These are phyloP conservation scores for Oropetium thomaeum DNA, from an alignment of 176 grass and related monocot species.

Conservation along the genomic window DNA sequence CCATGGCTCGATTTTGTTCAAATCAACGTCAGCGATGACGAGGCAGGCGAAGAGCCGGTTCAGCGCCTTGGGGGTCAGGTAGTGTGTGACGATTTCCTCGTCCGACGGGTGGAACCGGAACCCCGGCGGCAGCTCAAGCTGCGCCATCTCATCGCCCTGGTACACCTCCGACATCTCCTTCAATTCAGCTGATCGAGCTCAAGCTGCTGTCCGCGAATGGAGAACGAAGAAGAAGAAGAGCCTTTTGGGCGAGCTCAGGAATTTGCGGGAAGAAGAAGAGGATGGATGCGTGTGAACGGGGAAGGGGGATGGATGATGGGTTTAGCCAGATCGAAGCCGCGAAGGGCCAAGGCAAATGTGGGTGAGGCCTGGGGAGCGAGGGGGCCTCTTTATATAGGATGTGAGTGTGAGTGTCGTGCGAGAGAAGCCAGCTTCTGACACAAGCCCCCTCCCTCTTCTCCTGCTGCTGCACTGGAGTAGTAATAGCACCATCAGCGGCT, in stretches of 20 bases:
- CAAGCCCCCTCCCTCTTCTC: background rate
- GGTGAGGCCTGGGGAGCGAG: too few species aligned
- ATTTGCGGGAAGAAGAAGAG: too few species aligned
- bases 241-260: too few species aligned
- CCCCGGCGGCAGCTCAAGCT: conserved; percentile 62
- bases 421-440: conserved; percentile 2
- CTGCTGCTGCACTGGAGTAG: background rate
- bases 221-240: too few species aligned
- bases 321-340: background rate
- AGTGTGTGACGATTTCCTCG: conserved; percentile 67
- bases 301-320: background rate
- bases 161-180: conserved; percentile 45
- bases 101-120: conserved; percentile 96
- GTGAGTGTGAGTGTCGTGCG: conserved; percentile 32
- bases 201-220: too few species aligned
- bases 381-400: background rate
- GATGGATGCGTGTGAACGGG: background rate
- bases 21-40: conserved; percentile 73
- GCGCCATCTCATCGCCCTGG: background rate
- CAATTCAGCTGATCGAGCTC: background rate
- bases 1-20: conserved; percentile 96
- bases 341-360: too few species aligned
- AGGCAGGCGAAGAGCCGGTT: conserved; percentile 38
- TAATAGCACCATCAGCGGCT: background rate
- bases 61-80: conserved; percentile 59